Evolutionary conservation across 116 monocot species (phyloP), one percentile per base, ranked within the genome.

Genomic region (Papilionanthe hybrid): DNA sequence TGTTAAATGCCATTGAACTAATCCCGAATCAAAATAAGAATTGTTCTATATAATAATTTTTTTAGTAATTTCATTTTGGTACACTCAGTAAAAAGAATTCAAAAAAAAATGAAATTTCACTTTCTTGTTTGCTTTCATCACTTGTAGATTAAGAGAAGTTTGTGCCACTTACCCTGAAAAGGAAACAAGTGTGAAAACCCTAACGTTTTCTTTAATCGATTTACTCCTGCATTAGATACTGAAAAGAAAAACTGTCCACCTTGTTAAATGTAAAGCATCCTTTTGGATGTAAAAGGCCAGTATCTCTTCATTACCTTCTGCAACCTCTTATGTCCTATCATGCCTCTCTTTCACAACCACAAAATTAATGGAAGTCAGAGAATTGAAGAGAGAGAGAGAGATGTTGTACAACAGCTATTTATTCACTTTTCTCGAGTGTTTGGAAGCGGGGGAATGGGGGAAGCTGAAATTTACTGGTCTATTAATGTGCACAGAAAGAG

Each of bases 291-390:
- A 65, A 65, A 65, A 53, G 7, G 65, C 9, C 9, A 27, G 65
- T 65, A 25, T 65, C 65, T 25, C 65, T 65, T 65, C 25, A 25
- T 65, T 25, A 25, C 65, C 23, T 27, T 8, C 65, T 65, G 65
- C 25, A 65, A 25, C 23, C 65, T 25, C 65, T 65, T 65, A 22
- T 65, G 27, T 65, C 10, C 65, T 65, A 27, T 0, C 65, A 65
- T 27, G 65, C 65, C 27, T 65, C 23, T 65, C 65, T 65, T 65
- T 65, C 65, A 65, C 65, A 23, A 65, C 65, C 65, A 65, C 53
- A 53, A 53, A 53, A 15, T 53, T 53, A 53, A 53, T 53, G 53
- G 53, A 27, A 25, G 65, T 9, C 1, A 27, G 10, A 65, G 7
- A 23, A 65, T 25, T 65, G 65, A 23, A 2, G 65, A 65, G 65